phyloP scores from a whole-genome alignment of 1,284 basidiomycete species.

The Fomes fomentarius region DNA sequence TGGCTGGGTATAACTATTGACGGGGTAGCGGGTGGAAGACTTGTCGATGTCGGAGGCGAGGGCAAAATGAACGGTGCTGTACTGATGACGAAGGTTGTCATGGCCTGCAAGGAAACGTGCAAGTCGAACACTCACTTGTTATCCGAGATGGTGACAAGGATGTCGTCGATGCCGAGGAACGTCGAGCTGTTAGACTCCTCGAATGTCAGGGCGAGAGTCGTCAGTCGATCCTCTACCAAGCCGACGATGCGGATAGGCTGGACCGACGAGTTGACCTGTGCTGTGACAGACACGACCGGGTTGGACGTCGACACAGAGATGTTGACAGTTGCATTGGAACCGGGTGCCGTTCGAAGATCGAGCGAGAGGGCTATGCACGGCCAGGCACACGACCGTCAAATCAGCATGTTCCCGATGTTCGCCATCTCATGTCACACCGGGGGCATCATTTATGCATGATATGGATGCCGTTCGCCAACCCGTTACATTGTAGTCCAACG shows the following conservation, averaged over 20 bases:
- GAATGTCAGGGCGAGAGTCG: slow-evolving; percentile 34
- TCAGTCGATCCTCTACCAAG: slow-evolving; percentile 29
- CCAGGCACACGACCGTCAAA: neutral
- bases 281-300: slow-evolving; percentile 32
- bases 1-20: slow-evolving; percentile 20
- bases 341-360: slow-evolving; percentile 30
- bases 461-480: no score
- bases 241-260: slow-evolving; percentile 31
- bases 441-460: no score
- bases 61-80: slow-evolving; percentile 26
- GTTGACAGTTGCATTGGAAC: slow-evolving; percentile 34
- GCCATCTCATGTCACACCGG: no score
- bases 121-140: slow-evolving; percentile 22
- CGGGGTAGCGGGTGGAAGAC: slow-evolving; percentile 23
- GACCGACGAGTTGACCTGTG: slow-evolving; percentile 30
- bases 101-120: neutral
- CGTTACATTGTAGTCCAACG: no score
- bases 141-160: slow-evolving; percentile 26
- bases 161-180: slow-evolving; percentile 31
- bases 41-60: slow-evolving; percentile 20
- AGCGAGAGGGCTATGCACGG: slow-evolving; percentile 19
- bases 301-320: slow-evolving; percentile 32
- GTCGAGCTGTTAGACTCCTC: slow-evolving; percentile 22
- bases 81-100: neutral
- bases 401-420: no score